phyloP scores from a whole-genome alignment of 345 rosid species.

The Hevea brasiliensis region DNA sequence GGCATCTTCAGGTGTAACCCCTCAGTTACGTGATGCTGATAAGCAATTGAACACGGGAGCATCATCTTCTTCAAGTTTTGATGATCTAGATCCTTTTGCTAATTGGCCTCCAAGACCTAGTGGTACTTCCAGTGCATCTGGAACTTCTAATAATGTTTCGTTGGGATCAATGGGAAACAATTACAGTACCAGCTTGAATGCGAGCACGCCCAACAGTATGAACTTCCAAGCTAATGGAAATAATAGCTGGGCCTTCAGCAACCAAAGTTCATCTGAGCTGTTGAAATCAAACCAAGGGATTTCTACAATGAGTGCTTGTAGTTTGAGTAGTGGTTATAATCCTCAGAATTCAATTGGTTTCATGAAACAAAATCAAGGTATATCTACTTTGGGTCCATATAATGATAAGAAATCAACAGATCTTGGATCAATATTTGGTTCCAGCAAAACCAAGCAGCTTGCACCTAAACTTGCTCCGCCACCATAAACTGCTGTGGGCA shows the following conservation, averaged over 20 bases:
- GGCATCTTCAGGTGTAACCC: conserved; percentile 35
- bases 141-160: conserved; percentile 46
- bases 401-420: conserved; percentile 56
- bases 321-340: conserved; percentile 31
- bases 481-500: conserved; percentile 66
- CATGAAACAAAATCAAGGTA: conserved; percentile 59
- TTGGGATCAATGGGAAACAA: conserved; percentile 23
- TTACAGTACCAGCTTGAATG: conserved; percentile 31
- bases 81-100: conserved; percentile 88
- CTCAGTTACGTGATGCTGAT: conserved; percentile 34
- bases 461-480: conserved; percentile 92
- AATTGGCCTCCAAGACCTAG: conserved; percentile 78
- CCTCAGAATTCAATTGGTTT: conserved; percentile 47
- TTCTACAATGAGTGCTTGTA: conserved; percentile 33
- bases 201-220: conserved; percentile 24
- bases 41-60: conserved; percentile 44
- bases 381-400: conserved; percentile 33
- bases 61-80: conserved; percentile 44
- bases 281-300: conserved; percentile 43
- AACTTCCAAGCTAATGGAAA: conserved; percentile 35
- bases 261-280: conserved; percentile 38
- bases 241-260: conserved; percentile 55
- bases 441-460: conserved; percentile 52
- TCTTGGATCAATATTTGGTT: conserved; percentile 67
- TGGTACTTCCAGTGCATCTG: conserved; percentile 35